Evolutionary conservation across 495 filamentous ascomycete genomes (phyloP).

Genomic region (Xylaria bambusicola): DNA sequence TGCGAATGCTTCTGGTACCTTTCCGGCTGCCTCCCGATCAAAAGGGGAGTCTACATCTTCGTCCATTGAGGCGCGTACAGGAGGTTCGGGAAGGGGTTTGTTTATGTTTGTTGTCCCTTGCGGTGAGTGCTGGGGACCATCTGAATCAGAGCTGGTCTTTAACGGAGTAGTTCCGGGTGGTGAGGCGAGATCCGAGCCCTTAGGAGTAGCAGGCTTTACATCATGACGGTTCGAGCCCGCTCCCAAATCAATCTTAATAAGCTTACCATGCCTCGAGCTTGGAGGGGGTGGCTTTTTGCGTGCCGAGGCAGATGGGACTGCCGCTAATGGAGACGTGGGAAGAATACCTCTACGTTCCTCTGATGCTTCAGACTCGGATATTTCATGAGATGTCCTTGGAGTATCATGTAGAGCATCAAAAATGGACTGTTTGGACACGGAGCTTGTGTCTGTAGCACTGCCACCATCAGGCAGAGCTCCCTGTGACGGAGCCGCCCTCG

Average conservation of each 20-base stretch:
- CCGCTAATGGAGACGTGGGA: constrained; percentile 35
- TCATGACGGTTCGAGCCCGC: constrained; percentile 26
- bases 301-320: constrained; percentile 23
- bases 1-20: constrained; percentile 39
- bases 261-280: constrained; percentile 66
- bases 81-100: constrained; percentile 49
- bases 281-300: constrained; percentile 56
- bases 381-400: constrained; percentile 50
- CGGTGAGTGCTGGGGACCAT: constrained; percentile 12
- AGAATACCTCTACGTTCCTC: constrained; percentile 37
- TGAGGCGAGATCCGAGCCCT: constrained; percentile 24
- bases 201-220: constrained; percentile 23
- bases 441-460: constrained; percentile 50
- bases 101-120: constrained; percentile 46
- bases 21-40: constrained; percentile 49
- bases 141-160: constrained; percentile 22
- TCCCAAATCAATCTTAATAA: constrained; percentile 53
- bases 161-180: constrained; percentile 28
- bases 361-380: constrained; percentile 42
- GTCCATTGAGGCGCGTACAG: constrained; percentile 42
- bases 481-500: constrained; percentile 1
- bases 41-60: constrained; percentile 43
- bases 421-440: constrained; percentile 49
- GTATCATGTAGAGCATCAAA: constrained; percentile 46
- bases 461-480: constrained; percentile 38